Evolutionary conservation across 2,329 filamentous ascomycete species (phyloP).

Genomic region (Pestalotiopsis sp.): DNA sequence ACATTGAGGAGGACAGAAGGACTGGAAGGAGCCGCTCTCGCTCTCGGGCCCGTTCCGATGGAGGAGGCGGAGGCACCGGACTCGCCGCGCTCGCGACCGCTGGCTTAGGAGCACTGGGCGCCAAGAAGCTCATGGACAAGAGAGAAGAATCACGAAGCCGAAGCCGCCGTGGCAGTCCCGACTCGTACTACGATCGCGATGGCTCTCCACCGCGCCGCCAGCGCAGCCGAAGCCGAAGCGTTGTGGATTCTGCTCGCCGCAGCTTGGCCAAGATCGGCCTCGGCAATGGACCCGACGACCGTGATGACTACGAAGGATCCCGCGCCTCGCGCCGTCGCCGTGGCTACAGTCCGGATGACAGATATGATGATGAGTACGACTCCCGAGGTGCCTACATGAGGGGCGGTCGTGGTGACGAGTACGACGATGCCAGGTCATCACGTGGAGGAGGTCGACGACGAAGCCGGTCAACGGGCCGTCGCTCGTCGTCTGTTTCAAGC

Average conservation of each 20-base stretch:
- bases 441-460: constrained; percentile 35
- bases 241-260: constrained; percentile 65
- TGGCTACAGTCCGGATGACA: constrained; percentile 35
- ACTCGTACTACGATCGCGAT: constrained; percentile 48
- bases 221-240: constrained; percentile 64
- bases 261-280: constrained; percentile 65
- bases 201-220: constrained; percentile 41
- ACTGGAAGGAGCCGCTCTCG: constrained; percentile 71
- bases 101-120: constrained; percentile 61
- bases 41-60: constrained; percentile 63
- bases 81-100: constrained; percentile 67
- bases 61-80: constrained; percentile 45
- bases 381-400: constrained; percentile 36
- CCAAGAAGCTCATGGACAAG: constrained; percentile 59
- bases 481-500: constrained; percentile 52
- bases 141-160: constrained; percentile 49
- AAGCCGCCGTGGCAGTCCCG: constrained; percentile 52
- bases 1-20: constrained; percentile 62
- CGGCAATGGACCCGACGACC: constrained; percentile 49
- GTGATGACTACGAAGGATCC: constrained; percentile 44
- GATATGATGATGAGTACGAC: constrained; percentile 30
- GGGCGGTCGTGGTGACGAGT: constrained; percentile 38
- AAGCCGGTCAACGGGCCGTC: constrained; percentile 42
- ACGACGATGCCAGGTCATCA: constrained; percentile 49
- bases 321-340: constrained; percentile 39